Evolutionary conservation across 768 basidiomycete species (phyloP).

Genomic region (Termitomyces sp.): DNA sequence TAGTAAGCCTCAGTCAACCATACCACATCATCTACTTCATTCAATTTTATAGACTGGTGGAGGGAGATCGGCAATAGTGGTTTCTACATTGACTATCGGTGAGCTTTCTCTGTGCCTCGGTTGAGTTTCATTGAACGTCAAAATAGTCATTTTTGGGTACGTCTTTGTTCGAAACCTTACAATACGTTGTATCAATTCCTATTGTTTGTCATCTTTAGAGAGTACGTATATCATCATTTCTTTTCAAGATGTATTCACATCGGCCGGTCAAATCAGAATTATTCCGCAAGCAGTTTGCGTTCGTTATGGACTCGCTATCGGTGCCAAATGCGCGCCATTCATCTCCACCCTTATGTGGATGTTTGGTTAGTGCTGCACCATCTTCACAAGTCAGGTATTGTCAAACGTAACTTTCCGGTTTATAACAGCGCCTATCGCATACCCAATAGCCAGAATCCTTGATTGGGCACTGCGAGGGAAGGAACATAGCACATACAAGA

Average conservation of each 20-base stretch:
- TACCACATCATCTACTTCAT: not conserved
- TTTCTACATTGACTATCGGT: slow-evolving; percentile 74
- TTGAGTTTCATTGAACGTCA: not conserved
- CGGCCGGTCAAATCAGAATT: slow-evolving; percentile 25
- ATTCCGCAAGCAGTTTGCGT: slow-evolving; percentile 74
- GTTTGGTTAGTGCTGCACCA: slow-evolving; percentile 34
- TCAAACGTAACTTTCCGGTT: slow-evolving; percentile 18
- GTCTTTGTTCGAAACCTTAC: slow-evolving; percentile 12
- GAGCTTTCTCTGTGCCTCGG: slow-evolving; percentile 7
- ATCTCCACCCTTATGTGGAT: slow-evolving; percentile 71
- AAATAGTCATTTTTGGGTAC: slow-evolving; percentile 78
- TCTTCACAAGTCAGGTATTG: not conserved
- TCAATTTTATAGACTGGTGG: slow-evolving; percentile 37
- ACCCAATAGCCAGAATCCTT: slow-evolving; percentile 75
- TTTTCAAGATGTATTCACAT: not conserved
- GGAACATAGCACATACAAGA: slow-evolving; percentile 74
- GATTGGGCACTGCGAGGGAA: slow-evolving; percentile 74
- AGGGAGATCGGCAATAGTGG: slow-evolving; percentile 67
- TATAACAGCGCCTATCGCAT: slow-evolving; percentile 69
- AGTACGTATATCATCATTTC: slow-evolving; percentile 34
- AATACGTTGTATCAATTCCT: not conserved
- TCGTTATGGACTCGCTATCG: slow-evolving; percentile 76
- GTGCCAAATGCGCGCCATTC: slow-evolving; percentile 71
- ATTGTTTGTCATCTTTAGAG: slow-evolving; percentile 42
- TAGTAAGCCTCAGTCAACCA: slow-evolving; percentile 32